These are phyloP conservation scores for Nothophytophthora sp. DNA, from an alignment of 352 stramenopile genomes.

Conservation along the genomic window DNA sequence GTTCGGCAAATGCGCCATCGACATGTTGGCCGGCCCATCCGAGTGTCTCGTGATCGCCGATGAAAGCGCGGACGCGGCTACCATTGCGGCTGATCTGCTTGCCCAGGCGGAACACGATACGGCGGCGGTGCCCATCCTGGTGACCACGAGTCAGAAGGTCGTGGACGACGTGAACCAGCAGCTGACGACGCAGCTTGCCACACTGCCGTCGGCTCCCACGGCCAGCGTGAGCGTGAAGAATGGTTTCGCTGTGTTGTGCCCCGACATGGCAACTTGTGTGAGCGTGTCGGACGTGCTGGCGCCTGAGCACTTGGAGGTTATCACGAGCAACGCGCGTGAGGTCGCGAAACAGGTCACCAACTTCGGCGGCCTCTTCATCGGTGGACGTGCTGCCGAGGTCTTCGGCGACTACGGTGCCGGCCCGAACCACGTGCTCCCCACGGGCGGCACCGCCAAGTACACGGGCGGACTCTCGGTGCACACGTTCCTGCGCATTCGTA, in stretches of 20 bases:
- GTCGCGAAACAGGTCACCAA: conserved; percentile 82
- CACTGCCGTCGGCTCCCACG: conserved; percentile 63
- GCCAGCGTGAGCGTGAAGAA: conserved; percentile 70
- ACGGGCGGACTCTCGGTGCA: conserved; percentile 98
- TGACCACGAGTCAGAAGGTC: conserved; percentile 86
- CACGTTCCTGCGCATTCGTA: conserved; percentile 98
- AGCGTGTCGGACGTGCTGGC: conserved; percentile 88
- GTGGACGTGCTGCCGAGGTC: conserved; percentile 92
- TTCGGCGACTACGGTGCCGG: conserved; percentile 98
- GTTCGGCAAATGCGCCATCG: conserved; percentile 97
- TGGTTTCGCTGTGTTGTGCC: conserved; percentile 79
- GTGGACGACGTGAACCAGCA: conserved; percentile 92
- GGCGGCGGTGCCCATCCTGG: conserved; percentile 96
- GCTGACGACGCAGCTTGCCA: conserved; percentile 74
- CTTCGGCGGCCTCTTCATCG: conserved; percentile 95
- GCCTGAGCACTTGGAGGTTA: conserved; percentile 88
- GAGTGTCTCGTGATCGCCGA: conserved; percentile 99
- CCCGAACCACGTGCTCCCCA: conserved; percentile 99
- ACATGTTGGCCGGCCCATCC: conserved; percentile 98
- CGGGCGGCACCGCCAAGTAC: conserved; percentile 96
- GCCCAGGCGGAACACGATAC: conserved; percentile 97
- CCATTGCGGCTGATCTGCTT: conserved; percentile 77
- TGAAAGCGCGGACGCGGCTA: conserved; percentile 70
- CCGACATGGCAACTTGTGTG: conserved; percentile 71
- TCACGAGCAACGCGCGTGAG: conserved; percentile 90